Evolutionary conservation across 2,329 filamentous ascomycete genomes (phyloP).

Genomic region (Alternaria metachromatica): DNA sequence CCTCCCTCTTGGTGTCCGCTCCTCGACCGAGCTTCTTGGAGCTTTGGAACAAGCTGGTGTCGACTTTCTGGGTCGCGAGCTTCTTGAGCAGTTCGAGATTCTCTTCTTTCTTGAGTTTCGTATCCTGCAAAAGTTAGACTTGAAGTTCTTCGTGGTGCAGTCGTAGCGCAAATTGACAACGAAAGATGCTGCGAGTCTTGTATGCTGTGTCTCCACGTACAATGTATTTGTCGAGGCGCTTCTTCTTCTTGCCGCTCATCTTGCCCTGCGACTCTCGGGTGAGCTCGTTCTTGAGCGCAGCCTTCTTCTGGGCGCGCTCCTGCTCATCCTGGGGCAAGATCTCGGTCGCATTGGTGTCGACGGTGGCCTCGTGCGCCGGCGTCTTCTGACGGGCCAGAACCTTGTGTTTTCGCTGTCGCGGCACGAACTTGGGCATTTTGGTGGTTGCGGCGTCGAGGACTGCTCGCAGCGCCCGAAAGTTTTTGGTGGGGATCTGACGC

Average conservation of each 20-base stretch:
- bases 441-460: constrained; percentile 14
- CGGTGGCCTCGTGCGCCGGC: constrained; percentile 47
- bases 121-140: constrained; percentile 63
- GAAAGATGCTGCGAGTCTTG: not conserved
- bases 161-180: not conserved
- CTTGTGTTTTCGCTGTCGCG: constrained; percentile 66
- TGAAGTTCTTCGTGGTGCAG: not conserved
- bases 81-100: constrained; percentile 84
- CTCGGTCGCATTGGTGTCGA: constrained; percentile 62
- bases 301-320: constrained; percentile 61
- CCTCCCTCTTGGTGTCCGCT: constrained; percentile 73
- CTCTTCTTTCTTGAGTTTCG: constrained; percentile 93
- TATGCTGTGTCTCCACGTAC: constrained; percentile 45
- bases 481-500: constrained; percentile 43
- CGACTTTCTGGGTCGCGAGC: constrained; percentile 77
- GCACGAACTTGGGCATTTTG: constrained; percentile 52
- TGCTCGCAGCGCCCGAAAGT: constrained; percentile 33
- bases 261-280: constrained; percentile 60
- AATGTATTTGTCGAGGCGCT: constrained; percentile 73
- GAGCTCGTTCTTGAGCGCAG: constrained; percentile 61
- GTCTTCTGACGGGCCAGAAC: constrained; percentile 68
- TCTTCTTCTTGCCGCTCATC: constrained; percentile 70
- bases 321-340: constrained; percentile 57
- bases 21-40: constrained; percentile 75
- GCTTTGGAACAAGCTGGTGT: constrained; percentile 81